A percentile compares a stretch with the other conserved stretches of the same genome.
Evolutionary conservation across 148 eudicot species (phyloP).

Genomic region (Rhododendron williamsianum): DNA sequence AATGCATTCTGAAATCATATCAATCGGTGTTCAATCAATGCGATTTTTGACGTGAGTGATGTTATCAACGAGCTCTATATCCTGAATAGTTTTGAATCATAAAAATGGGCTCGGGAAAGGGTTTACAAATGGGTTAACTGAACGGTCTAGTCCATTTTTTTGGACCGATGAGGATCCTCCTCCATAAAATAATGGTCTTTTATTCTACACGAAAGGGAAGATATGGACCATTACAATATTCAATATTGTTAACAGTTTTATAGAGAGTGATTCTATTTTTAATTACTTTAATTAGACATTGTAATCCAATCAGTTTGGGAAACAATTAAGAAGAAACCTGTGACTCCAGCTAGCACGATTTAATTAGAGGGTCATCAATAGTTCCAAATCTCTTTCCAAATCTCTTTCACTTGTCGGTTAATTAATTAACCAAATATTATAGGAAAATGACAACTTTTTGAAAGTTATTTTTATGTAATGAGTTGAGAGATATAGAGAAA

Average conservation of each 20-base stretch:
- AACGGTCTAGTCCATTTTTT: background rate
- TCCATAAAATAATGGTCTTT: background rate
- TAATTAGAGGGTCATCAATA: background rate
- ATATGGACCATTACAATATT: background rate
- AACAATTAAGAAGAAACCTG: background rate
- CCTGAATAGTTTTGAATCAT: background rate
- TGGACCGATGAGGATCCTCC: background rate
- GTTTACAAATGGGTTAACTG: background rate
- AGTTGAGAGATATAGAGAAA: too few species aligned
- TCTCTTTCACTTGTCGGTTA: background rate
- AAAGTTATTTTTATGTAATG: too few species aligned
- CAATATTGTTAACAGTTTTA: too few species aligned
- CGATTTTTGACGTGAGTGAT: background rate
- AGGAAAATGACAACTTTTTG: too few species aligned
- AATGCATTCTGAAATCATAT: too few species aligned
- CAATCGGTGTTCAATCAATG: too few species aligned
- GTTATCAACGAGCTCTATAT: background rate
- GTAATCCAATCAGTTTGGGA: background rate
- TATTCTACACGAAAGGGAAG: background rate
- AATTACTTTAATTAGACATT: background rate
- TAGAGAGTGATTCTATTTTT: too few species aligned
- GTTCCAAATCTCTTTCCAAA: background rate
- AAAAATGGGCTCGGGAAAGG: background rate
- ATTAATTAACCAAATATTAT: background rate
- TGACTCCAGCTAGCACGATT: constrained; percentile 1